These are phyloP conservation scores for Apiospora koreana DNA, from an alignment of 2,329 filamentous ascomycete genomes.

Conservation along the genomic window DNA sequence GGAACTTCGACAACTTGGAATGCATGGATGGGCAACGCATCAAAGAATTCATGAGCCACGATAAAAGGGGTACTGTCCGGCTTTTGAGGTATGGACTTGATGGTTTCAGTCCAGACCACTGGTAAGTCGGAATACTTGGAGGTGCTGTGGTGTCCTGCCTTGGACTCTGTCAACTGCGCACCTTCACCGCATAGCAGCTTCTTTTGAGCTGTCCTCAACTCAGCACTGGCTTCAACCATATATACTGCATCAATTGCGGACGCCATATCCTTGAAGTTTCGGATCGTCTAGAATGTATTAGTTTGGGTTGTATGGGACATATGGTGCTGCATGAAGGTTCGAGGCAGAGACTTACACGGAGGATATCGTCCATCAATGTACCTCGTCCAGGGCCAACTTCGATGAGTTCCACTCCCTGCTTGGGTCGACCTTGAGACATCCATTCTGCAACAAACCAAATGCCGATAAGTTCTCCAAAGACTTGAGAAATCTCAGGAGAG, in stretches of 20 bases:
- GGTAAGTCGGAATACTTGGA: conserved; percentile 75
- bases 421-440: conserved; percentile 82
- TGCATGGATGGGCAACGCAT: conserved; percentile 92
- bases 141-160: conserved; percentile 71
- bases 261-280: conserved; percentile 77
- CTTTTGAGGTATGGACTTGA: conserved; percentile 75
- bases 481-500: conserved; percentile 94
- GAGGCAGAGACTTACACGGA: conserved; percentile 67
- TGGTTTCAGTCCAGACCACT: conserved; percentile 90
- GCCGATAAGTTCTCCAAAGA: conserved; percentile 92
- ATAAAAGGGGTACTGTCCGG: conserved; percentile 82
- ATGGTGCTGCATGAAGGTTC: neutral
- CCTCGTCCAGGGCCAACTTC: conserved; percentile 93
- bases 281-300: conserved; percentile 64
- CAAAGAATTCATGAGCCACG: conserved; percentile 97
- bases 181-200: conserved; percentile 76
- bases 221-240: conserved; percentile 88
- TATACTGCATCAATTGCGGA: conserved; percentile 84
- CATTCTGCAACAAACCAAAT: conserved; percentile 97
- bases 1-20: conserved; percentile 73
- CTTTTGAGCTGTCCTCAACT: conserved; percentile 76
- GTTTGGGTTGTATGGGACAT: neutral
- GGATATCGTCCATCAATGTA: conserved; percentile 94
- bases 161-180: conserved; percentile 66
- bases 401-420: conserved; percentile 79